phyloP scores from a whole-genome alignment of 2,329 filamentous ascomycete genomes.

The Clarireedia homoeocarpa region DNA sequence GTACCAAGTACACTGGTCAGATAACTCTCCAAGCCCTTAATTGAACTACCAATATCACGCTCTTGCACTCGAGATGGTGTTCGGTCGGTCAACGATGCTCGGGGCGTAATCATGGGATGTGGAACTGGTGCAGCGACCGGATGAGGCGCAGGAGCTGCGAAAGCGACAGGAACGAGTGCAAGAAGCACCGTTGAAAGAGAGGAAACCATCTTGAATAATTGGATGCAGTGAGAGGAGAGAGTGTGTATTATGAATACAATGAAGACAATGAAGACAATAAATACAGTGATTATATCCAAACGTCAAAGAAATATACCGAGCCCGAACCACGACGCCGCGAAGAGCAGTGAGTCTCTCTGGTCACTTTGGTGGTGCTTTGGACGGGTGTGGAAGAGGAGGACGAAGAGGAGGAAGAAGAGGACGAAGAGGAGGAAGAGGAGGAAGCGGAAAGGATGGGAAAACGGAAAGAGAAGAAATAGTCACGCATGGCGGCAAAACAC shows the following conservation, averaged over 20 bases:
- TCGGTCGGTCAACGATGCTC: conserved; percentile 33
- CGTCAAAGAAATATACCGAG: no score
- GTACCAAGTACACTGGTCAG: conserved; percentile 45
- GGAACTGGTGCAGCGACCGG: conserved; percentile 23
- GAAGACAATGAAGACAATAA: no score
- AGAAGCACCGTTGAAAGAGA: conserved; percentile 13
- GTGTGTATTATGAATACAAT: no score
- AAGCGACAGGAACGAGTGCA: conserved; percentile 17
- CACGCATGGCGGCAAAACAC: no score
- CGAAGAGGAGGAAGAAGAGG: not conserved
- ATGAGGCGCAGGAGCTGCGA: conserved; percentile 21
- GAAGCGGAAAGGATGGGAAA: not conserved
- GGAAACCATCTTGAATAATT: not conserved
- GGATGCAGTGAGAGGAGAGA: no score
- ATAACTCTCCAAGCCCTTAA: conserved; percentile 42
- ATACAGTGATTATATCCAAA: no score
- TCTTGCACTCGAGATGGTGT: conserved; percentile 34
- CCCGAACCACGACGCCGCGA: no score
- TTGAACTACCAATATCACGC: conserved; percentile 37
- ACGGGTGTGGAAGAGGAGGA: not conserved
- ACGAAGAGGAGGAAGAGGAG: not conserved
- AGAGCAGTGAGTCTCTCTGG: no score
- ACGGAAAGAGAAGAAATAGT: not conserved
- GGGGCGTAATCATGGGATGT: conserved; percentile 41
- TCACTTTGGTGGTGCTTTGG: not conserved